Conservation (phyloP, 2,329 filamentous ascomycete genomes). For the Penicillium thymicola region DNA sequence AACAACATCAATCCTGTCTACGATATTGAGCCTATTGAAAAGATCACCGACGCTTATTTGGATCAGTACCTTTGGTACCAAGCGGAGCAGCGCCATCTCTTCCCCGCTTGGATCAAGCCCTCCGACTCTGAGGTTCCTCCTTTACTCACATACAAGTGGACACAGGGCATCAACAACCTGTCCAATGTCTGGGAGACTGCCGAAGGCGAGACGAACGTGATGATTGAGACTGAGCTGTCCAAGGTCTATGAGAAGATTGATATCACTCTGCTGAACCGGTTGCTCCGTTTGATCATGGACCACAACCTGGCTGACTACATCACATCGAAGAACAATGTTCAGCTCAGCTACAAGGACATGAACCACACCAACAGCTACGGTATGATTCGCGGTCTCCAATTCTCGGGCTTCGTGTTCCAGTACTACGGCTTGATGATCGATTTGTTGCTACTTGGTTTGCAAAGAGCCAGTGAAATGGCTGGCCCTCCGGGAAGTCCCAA, state of each 20-base stretch:
- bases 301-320: constrained; percentile 99
- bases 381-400: constrained; percentile 95
- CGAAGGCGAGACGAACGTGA: constrained; percentile 94
- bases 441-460: constrained; percentile 82
- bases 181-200: constrained; percentile 91
- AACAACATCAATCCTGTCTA: constrained; percentile 99
- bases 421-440: constrained; percentile 97
- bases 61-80: constrained; percentile 99
- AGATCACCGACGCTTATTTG: constrained; percentile 97
- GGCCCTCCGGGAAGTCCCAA: constrained; percentile 91
- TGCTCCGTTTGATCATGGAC: constrained; percentile 95
- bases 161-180: constrained; percentile 97
- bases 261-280: constrained; percentile 86
- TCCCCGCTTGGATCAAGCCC: constrained; percentile 98
- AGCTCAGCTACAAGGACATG: constrained; percentile 99
- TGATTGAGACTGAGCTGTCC: constrained; percentile 97
- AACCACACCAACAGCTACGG: constrained; percentile 99
- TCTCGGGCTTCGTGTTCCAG: constrained; percentile 98
- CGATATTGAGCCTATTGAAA: constrained; percentile 98
- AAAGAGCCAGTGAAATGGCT: constrained; percentile 96
- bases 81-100: constrained; percentile 92
- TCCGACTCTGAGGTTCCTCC: constrained; percentile 97
- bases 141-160: constrained; percentile 95
- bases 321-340: constrained; percentile 98
- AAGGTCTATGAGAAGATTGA: constrained; percentile 99